Evolutionary conservation across 1,284 basidiomycete species (phyloP).

Genomic region (Ganoderma lucidum): DNA sequence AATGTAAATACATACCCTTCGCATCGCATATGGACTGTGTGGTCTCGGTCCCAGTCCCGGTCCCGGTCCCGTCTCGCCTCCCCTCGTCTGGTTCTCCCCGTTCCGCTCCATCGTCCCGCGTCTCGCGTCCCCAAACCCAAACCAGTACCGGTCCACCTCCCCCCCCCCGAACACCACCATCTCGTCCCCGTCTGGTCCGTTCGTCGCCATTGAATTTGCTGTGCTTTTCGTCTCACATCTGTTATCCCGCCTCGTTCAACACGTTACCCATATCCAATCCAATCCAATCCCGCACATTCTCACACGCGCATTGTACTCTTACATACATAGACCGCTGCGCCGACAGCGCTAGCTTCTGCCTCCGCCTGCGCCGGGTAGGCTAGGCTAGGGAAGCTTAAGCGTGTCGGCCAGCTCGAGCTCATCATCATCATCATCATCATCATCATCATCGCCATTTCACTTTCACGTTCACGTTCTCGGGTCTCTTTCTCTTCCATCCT

Average conservation of each 20-base stretch:
- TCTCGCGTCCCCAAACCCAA: background rate
- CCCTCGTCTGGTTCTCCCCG: background rate
- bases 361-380: no score
- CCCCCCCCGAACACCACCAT: no score
- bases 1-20: conserved; percentile 24
- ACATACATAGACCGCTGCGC: background rate
- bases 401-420: no score
- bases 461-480: background rate
- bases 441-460: background rate
- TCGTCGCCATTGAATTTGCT: conserved; percentile 1
- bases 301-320: background rate
- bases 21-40: conserved; percentile 7
- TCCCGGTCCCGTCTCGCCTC: background rate
- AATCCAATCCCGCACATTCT: background rate
- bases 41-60: background rate
- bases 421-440: no score
- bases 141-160: background rate
- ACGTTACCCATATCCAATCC: no score
- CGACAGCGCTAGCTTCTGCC: background rate
- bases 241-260: background rate
- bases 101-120: no score
- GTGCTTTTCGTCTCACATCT: background rate
- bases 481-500: background rate
- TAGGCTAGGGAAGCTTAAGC: no score
- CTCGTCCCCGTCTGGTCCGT: background rate